phyloP scores from a whole-genome alignment of 2,329 filamentous ascomycete species.

The Diaporthe helianthi region DNA sequence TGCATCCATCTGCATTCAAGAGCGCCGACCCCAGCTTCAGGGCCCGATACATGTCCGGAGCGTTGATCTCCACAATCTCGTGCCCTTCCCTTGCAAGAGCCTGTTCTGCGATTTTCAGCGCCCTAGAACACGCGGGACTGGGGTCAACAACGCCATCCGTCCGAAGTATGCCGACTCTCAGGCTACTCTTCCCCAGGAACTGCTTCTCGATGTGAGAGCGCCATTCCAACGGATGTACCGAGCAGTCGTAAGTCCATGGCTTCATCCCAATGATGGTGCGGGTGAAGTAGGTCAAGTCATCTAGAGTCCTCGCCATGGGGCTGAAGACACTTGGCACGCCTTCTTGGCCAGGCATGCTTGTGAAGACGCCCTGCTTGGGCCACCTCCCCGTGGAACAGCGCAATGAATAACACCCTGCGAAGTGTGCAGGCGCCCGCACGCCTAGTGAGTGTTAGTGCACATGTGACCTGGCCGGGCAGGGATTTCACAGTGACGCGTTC shows the following conservation, averaged over 20 bases:
- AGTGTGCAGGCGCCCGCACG: constrained; percentile 79
- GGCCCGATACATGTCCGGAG: constrained; percentile 76
- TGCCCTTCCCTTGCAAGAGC: constrained; percentile 78
- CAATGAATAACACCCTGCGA: constrained; percentile 86
- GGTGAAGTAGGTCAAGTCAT: constrained; percentile 86
- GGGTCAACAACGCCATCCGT: constrained; percentile 87
- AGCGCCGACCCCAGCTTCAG: constrained; percentile 80
- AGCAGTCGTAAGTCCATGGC: constrained; percentile 72
- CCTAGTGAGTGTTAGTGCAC: too few relatives aligned
- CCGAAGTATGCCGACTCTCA: constrained; percentile 78
- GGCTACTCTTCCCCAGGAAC: constrained; percentile 64
- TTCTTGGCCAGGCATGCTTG: constrained; percentile 92
- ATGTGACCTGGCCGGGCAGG: too few relatives aligned
- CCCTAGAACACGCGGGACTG: constrained; percentile 81
- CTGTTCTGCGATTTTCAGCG: constrained; percentile 72
- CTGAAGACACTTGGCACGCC: constrained; percentile 89
- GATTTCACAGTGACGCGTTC: too few relatives aligned
- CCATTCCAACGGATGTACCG: constrained; percentile 87
- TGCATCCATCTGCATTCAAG: constrained; percentile 83
- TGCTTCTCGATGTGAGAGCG: constrained; percentile 65
- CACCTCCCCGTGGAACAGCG: constrained; percentile 89
- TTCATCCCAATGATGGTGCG: constrained; percentile 78
- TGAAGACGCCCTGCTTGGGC: constrained; percentile 84
- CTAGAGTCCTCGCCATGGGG: constrained; percentile 87
- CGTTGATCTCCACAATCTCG: constrained; percentile 68